These are phyloP conservation scores for Xylaria curta DNA, from an alignment of 495 filamentous ascomycete genomes.

Conservation along the genomic window DNA sequence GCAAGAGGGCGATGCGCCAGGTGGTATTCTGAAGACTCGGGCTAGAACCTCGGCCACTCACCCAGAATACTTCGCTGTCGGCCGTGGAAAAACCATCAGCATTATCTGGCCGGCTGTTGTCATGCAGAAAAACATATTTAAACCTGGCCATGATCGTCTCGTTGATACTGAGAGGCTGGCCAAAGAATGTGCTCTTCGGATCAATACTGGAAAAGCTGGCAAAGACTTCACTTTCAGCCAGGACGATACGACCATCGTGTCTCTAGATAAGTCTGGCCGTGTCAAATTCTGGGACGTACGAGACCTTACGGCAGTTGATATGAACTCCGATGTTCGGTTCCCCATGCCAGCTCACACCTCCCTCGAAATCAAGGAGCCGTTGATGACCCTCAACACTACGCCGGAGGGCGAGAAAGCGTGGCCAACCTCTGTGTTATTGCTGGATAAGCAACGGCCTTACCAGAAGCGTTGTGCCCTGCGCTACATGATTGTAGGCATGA, in stretches of 20 bases:
- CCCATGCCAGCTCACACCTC: slow-evolving; percentile 59
- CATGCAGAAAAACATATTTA: slow-evolving; percentile 70
- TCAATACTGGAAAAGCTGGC: slow-evolving; percentile 95
- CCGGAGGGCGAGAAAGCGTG: slow-evolving; percentile 85
- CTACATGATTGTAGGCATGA: slow-evolving; percentile 96
- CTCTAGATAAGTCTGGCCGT: slow-evolving; percentile 92
- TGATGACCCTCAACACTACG: slow-evolving; percentile 79
- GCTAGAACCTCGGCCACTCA: slow-evolving; percentile 87
- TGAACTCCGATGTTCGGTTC: slow-evolving; percentile 58
- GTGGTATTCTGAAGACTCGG: slow-evolving; percentile 93
- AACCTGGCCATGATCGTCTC: slow-evolving; percentile 71
- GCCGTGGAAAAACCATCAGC: slow-evolving; percentile 93
- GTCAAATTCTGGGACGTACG: slow-evolving; percentile 97
- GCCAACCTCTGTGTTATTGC: slow-evolving; percentile 93
- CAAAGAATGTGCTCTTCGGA: slow-evolving; percentile 82
- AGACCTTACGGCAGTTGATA: slow-evolving; percentile 66
- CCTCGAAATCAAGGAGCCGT: slow-evolving; percentile 75
- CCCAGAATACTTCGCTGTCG: slow-evolving; percentile 91
- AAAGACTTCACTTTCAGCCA: slow-evolving; percentile 98
- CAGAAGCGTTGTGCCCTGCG: slow-evolving; percentile 82
- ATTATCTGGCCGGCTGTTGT: slow-evolving; percentile 85
- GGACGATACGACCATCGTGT: slow-evolving; percentile 92
- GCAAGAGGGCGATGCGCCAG: slow-evolving; percentile 78
- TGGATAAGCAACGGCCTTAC: slow-evolving; percentile 93
- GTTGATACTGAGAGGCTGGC: slow-evolving; percentile 87